Evolutionary conservation across 805 yeast genomes (phyloP), one percentile per base, ranked within the genome.

Genomic region (Martiniozyma abietophila): DNA sequence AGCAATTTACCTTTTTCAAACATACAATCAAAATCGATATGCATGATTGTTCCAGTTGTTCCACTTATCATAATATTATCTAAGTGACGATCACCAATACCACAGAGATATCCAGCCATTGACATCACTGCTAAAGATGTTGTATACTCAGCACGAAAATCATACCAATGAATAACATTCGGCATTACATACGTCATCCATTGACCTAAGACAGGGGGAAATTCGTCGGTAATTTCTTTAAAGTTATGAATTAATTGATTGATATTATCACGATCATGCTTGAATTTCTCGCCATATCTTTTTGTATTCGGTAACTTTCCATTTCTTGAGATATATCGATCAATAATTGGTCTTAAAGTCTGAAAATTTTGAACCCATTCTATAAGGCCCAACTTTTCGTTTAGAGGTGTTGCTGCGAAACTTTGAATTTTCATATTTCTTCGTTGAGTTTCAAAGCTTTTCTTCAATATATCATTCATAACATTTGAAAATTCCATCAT

Each of bases 1-100:
- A 73, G 53, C 2, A 78, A 76, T 19, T 77, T 59, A 17, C 82
- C 83, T 52, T 89, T 92, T 38, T 89, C 97, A 50, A 94, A 92
- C 27, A 92, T 62, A 61, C 97, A 89, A 52, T 94, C 97, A 56
- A 92, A 92, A 58, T 94, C 99, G 36, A 92, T 96, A 54, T 92
- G 99, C 41, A 92, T 58, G 1, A 85, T 74, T 7, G 74, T 75
- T 1, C 98, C 98, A 4, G 77, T 70, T 27, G 66, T 70, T 41
- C 79, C 78, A 47, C 77, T 70, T 25, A 89, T 61, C 35, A 92
- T 58, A 15, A 92, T 74, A 50, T 92, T 92, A 50, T 92, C 99
- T 46, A 95, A 81, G 53, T 92, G 99, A 25, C 99, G 67, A 56
- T 92, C 99, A 17, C 99, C 99, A 32, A 92, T 66, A 7, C 98